Conservation (phyloP, 139 green algal genomes). For the Pycnococcus provasolii region DNA sequence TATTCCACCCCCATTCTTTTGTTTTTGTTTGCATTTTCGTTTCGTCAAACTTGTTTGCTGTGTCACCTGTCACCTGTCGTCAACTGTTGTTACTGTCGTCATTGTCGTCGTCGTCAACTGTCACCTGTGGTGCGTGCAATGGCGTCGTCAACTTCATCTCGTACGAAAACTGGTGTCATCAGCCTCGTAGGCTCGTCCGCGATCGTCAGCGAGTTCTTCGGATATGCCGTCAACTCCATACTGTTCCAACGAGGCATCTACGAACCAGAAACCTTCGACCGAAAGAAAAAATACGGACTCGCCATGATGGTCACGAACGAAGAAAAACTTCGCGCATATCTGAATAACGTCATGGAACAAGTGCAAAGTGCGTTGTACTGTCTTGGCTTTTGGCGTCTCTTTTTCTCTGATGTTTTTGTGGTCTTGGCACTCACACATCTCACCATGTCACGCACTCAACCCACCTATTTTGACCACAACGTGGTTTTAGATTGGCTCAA, state of each 20-base stretch:
- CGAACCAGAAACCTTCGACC: constrained; percentile 71
- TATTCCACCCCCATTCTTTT: no score
- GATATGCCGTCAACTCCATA: constrained; percentile 49
- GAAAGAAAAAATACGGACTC: constrained; percentile 81
- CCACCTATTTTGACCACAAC: neutral
- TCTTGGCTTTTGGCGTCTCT: neutral
- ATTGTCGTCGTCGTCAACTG: no score
- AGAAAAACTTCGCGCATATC: constrained; percentile 59
- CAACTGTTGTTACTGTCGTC: no score
- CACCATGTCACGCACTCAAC: neutral
- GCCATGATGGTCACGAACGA: constrained; percentile 74
- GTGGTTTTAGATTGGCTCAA: constrained; percentile 60
- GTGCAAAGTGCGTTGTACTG: constrained; percentile 43
- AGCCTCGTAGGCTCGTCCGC: constrained; percentile 72
- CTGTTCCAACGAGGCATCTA: constrained; percentile 96
- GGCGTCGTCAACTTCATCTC: no score
- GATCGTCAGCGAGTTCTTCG: constrained; percentile 88
- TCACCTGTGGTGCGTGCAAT: no score
- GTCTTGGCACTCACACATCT: neutral
- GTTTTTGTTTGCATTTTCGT: no score
- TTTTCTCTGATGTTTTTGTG: neutral
- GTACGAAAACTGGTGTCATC: constrained; percentile 37
- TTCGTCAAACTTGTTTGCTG: no score
- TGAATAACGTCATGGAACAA: constrained; percentile 64
- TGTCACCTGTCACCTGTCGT: no score